Percentiles rank a stretch among this genome's conserved stretches.
Evolutionary conservation across 179 eudicot genomes (phyloP).

Genomic region (Actinidia arguta): DNA sequence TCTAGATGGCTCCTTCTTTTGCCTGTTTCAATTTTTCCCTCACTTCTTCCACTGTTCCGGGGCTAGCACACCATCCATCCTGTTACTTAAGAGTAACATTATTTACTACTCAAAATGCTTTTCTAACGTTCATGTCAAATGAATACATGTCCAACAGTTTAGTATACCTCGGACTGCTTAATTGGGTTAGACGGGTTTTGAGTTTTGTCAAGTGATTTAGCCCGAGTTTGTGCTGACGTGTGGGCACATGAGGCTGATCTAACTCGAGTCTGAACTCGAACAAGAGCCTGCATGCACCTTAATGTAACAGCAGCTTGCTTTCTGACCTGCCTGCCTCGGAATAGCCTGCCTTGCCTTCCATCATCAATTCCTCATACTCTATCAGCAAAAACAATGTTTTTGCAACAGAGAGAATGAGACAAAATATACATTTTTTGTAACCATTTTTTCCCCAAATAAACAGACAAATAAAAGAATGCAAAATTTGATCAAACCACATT

Average conservation of each 20-base stretch:
- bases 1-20: conserved; percentile 78
- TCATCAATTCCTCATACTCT: not conserved
- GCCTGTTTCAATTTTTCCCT: conserved; percentile 75
- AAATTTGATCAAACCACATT: too few species aligned
- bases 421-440: not conserved
- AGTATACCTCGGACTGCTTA: conserved; percentile 65
- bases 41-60: conserved; percentile 78
- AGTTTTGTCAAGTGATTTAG: conserved; percentile 25
- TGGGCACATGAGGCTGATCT: conserved; percentile 49
- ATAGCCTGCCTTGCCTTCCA: conserved; percentile 84
- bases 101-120: not conserved
- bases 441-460: not conserved
- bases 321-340: conserved; percentile 85
- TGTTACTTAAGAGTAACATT: conserved; percentile 13
- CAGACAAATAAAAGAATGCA: not conserved
- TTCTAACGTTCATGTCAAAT: not conserved
- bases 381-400: not conserved
- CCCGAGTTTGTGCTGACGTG: conserved; percentile 39
- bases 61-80: conserved; percentile 88
- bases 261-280: conserved; percentile 77
- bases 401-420: not conserved
- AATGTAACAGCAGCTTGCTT: conserved; percentile 92
- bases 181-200: conserved; percentile 49
- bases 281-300: conserved; percentile 97
- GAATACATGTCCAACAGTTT: not conserved